These are phyloP conservation scores for Gypsophila paniculata DNA, from an alignment of 179 eudicot species.

Conservation along the genomic window DNA sequence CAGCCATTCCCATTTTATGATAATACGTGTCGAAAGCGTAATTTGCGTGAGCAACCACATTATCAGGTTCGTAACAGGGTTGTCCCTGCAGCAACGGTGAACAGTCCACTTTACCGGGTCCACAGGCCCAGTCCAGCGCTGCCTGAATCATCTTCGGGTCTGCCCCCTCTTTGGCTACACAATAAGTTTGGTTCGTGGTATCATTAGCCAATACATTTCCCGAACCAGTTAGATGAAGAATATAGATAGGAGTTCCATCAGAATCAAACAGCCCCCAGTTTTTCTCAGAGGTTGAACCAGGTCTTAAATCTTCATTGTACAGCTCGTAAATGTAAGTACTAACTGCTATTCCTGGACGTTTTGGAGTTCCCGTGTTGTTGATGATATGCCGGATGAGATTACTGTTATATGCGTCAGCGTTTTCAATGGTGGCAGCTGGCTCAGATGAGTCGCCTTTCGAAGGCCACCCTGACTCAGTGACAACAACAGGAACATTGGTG, in stretches of 20 bases:
- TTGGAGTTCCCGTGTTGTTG: constrained; percentile 84
- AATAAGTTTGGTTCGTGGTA: constrained; percentile 64
- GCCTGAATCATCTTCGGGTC: constrained; percentile 82
- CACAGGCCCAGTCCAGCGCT: constrained; percentile 95
- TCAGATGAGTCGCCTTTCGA: constrained; percentile 77
- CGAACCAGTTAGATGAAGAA: constrained; percentile 52
- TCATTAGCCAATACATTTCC: constrained; percentile 62
- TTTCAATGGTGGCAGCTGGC: constrained; percentile 67
- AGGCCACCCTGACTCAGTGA: constrained; percentile 93
- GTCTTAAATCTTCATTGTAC: constrained; percentile 69
- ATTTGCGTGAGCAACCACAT: constrained; percentile 61
- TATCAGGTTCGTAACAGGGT: constrained; percentile 81
- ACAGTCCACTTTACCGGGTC: constrained; percentile 81
- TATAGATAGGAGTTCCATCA: constrained; percentile 58
- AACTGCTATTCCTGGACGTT: constrained; percentile 66
- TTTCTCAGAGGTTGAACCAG: constrained; percentile 65
- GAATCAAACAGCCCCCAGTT: constrained; percentile 83
- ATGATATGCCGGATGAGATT: constrained; percentile 68
- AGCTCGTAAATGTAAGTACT: constrained; percentile 81
- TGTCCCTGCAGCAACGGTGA: constrained; percentile 61
- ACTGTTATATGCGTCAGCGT: constrained; percentile 78
- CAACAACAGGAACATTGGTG: constrained; percentile 66
- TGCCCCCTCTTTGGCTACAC: constrained; percentile 57
- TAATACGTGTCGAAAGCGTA: constrained; percentile 78
- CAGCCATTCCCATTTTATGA: constrained; percentile 59